Base-by-base conservation (phyloP, 805 yeast species). In the Candida silvatica region DNA sequence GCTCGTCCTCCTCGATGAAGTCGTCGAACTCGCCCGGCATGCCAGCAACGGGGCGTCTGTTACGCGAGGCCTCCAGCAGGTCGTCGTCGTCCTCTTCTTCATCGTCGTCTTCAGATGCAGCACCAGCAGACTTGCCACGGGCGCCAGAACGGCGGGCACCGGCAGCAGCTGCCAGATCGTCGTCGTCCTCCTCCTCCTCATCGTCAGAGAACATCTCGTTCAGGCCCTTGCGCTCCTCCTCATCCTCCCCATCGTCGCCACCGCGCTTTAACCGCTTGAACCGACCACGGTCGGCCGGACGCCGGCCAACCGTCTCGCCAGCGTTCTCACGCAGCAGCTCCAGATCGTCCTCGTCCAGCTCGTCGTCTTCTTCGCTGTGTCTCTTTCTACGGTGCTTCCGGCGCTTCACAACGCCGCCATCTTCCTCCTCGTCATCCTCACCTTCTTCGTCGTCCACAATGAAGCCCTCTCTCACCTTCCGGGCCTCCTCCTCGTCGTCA, bases 1-100 rank as follows among this genome's bases (percentile, higher is more conserved):
- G 81, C 56, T 88, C 97, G 58, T 92, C 98, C 41, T 90, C 97
- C 59, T 90, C 98, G 47, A 92, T 92, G 61, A 92, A 92, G 54
- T 88, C 98, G 55, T 87, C 98, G 48, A 90, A 77, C 58, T 92
- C 97, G 52, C 87, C 95, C 44, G 76, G 58, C 42, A 42, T 56
- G 3, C 15, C 32, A 11, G 31, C 20, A 29, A 12, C 40, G 11
- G 44, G 51, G 37, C 40, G 52, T 34, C 46, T 39, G 34, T 49
- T 48, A 39, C 52, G 49, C 4, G 55, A 43, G 1, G 56, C 52
- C 29, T 47, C 58, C 38, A 49, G 19, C n/a, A 56, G 35, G 45
- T 55, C 54, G 37, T 50, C 58, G 22, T 51, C 61, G 8, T 37
- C 51, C 16, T 56, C 60, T 17, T 51, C 54, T 12, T 47, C 53